phyloP scores from a whole-genome alignment of 805 yeast genomes.

The Cephaloascus albidus region DNA sequence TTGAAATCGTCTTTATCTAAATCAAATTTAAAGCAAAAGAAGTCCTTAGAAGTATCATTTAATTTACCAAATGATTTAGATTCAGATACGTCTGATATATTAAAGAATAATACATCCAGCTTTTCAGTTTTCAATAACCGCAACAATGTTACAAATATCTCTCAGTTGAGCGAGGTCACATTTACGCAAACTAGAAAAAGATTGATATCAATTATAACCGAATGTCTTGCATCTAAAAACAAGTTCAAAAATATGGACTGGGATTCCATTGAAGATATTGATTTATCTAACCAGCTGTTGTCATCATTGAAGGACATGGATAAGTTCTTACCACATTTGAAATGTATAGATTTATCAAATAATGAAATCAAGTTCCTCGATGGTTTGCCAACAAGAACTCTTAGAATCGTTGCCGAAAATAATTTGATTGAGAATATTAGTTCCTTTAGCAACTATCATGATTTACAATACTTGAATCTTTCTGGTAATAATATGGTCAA shows the following conservation, averaged over 20 bases:
- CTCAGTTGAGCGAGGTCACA: slow-evolving; percentile 33
- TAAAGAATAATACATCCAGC: slow-evolving; percentile 9
- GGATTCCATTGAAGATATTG: slow-evolving; percentile 28
- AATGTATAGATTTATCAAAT: slow-evolving; percentile 26
- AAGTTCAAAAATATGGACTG: slow-evolving; percentile 25
- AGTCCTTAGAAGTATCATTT: slow-evolving; percentile 26
- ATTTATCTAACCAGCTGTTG: slow-evolving; percentile 21
- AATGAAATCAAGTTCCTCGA: slow-evolving; percentile 32
- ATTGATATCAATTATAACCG: slow-evolving; percentile 36
- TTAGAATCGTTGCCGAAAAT: slow-evolving; percentile 24
- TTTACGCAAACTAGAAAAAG: slow-evolving; percentile 36
- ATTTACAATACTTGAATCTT: slow-evolving; percentile 33
- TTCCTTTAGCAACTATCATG: slow-evolving; percentile 25
- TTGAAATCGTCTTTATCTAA: background rate
- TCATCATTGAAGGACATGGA: slow-evolving; percentile 33
- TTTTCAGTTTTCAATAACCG: slow-evolving; percentile 1
- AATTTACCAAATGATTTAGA: slow-evolving; percentile 19
- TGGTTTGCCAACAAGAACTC: slow-evolving; percentile 32
- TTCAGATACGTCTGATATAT: slow-evolving; percentile 6
- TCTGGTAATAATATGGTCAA: slow-evolving; percentile 24
- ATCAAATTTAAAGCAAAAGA: background rate
- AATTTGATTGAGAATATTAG: slow-evolving; percentile 32
- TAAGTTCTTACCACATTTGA: slow-evolving; percentile 32
- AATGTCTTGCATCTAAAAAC: slow-evolving; percentile 18
- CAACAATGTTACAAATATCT: slow-evolving; percentile 25